phyloP scores from a whole-genome alignment of 2,329 filamentous ascomycete genomes.

The Aspergillus melleus region DNA sequence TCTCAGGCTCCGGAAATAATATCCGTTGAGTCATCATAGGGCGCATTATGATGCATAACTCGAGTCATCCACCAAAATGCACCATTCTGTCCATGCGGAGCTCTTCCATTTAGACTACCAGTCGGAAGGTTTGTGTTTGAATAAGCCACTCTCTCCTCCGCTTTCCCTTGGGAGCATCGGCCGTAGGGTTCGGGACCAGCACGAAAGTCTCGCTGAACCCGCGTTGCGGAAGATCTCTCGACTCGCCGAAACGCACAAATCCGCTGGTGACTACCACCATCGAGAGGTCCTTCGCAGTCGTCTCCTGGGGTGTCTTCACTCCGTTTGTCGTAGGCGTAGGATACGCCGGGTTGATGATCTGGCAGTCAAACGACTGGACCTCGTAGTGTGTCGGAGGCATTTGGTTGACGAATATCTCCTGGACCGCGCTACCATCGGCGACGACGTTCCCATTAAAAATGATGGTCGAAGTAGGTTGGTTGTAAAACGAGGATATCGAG shows the following conservation, averaged over 20 bases:
- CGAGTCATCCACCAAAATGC: constrained; percentile 5
- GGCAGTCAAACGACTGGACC: constrained; percentile 72
- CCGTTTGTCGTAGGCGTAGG: constrained; percentile 53
- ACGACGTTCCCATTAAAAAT: constrained; percentile 75
- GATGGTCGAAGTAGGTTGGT: constrained; percentile 62
- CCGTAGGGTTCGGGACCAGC: constrained; percentile 66
- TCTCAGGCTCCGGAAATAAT: neutral
- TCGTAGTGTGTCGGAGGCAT: constrained; percentile 67
- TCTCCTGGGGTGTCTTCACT: constrained; percentile 41
- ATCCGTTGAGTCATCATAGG: neutral
- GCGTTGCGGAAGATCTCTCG: constrained; percentile 61
- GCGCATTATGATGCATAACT: neutral
- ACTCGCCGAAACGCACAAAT: constrained; percentile 66
- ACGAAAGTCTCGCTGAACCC: constrained; percentile 80
- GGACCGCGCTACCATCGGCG: constrained; percentile 63
- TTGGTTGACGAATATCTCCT: constrained; percentile 67
- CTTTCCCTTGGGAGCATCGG: constrained; percentile 57
- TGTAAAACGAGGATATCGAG: constrained; percentile 69
- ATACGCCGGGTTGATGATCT: constrained; percentile 72
- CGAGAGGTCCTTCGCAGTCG: constrained; percentile 60
- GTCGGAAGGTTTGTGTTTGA: constrained; percentile 70
- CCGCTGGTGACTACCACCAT: constrained; percentile 74
- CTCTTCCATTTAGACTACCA: constrained; percentile 43
- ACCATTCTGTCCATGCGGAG: neutral
- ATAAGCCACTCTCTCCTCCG: constrained; percentile 64